These are phyloP conservation scores for Candida palmyrensis DNA, from an alignment of 805 yeast species.

Conservation along the genomic window DNA sequence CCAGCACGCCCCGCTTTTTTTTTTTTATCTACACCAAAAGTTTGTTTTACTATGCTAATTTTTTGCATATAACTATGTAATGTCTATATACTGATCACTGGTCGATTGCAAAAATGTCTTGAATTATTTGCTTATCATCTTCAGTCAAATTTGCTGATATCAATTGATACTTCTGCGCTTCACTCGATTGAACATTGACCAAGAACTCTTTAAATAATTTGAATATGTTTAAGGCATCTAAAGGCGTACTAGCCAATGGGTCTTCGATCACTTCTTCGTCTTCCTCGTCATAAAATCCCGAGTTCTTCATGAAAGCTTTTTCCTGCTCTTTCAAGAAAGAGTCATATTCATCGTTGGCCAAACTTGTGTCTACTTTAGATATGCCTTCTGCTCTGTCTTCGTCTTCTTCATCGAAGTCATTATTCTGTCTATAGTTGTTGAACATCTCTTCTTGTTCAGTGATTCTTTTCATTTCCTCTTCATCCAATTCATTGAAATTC, in stretches of 20 bases:
- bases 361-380: not conserved
- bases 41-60: not conserved
- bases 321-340: constrained; percentile 18
- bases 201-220: constrained; percentile 56
- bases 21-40: no score
- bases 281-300: constrained; percentile 35
- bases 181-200: constrained; percentile 39
- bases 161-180: constrained; percentile 42
- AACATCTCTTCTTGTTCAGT: constrained; percentile 8
- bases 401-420: constrained; percentile 6
- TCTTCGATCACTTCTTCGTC: constrained; percentile 73
- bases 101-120: constrained; percentile 5
- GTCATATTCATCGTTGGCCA: constrained; percentile 13
- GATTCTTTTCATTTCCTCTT: constrained; percentile 7
- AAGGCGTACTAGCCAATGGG: constrained; percentile 66
- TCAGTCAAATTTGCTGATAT: constrained; percentile 28
- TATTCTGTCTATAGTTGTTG: constrained; percentile 3
- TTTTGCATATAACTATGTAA: not conserved
- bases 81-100: not conserved
- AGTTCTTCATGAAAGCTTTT: constrained; percentile 10
- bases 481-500: constrained; percentile 36
- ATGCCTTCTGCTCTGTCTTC: constrained; percentile 6
- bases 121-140: constrained; percentile 4
- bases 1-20: constrained; percentile 31
- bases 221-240: constrained; percentile 71